Evolutionary conservation across 148 eudicot genomes (phyloP), one percentile per base, ranked within the genome.

Genomic region (Salicornia ramosissima): DNA sequence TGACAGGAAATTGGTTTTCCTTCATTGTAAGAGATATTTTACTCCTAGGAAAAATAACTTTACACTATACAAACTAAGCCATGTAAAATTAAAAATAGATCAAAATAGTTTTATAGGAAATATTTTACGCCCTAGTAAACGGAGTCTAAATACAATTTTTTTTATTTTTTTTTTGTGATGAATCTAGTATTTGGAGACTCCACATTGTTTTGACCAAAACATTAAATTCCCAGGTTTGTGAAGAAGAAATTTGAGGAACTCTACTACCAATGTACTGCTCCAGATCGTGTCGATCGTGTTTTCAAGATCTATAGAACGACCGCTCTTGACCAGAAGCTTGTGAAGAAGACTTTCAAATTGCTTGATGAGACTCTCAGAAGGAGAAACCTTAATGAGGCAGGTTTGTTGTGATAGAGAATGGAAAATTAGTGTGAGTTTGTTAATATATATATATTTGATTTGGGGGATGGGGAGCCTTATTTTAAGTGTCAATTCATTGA

Each of bases 201-300:
- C 65, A 3, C 29, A 55, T 71, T 28, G 50, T 69, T 24, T 18
- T 53, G 66, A 26, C 42, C 30, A 18, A 7, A 45, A 4, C 10
- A 43, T 65, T 42, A 4, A 29, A 26, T 24, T 45, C 47, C 66
- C 83, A 90, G 98, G 81, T 93, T 84, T 72, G 96, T 93, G 69
- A 93, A 93, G 82, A 93, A 93, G 81, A 93, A 90, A 81, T 93
- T 93, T 30, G 98, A 93, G 80, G 98, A 93, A 82, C 79, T 90
- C 75, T 93, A 93, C 80, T 90, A 84, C 77, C 98, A 90, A 55
- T 85, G 87, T 81, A 89, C 95, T 61, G 81, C 92, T 56, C 92
- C 96, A 54, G 96, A 90, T 74, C 84, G 87, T 40, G 92, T 86
- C 52, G 98, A 93, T 71, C 89, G 98, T 24, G 90, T 90, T 47